Conservation (phyloP, 371 early-diverging fungal species). For the Mycotypha africana region DNA sequence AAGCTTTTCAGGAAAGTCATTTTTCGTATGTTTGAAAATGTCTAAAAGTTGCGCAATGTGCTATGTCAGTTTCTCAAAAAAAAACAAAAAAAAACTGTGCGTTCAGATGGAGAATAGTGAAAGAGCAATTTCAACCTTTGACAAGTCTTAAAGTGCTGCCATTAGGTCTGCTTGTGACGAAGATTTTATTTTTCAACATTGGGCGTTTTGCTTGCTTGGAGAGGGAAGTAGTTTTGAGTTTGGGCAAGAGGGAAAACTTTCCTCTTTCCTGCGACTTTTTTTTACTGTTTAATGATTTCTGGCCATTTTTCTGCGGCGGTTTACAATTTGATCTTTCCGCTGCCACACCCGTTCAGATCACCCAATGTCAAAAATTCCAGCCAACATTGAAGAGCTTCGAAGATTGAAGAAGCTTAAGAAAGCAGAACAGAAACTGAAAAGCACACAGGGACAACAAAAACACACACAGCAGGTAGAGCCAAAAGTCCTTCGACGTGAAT, state of each 20-base stretch:
- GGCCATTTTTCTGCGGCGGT: too few relatives aligned
- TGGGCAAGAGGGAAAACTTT: too few relatives aligned
- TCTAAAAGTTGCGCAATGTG: constrained; percentile 16
- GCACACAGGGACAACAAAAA: background rate
- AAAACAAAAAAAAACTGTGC: too few relatives aligned
- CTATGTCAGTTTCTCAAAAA: too few relatives aligned
- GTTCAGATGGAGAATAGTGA: too few relatives aligned
- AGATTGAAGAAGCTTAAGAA: constrained; percentile 14
- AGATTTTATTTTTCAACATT: constrained; percentile 48
- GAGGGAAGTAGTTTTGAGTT: too few relatives aligned
- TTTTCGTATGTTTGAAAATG: constrained; percentile 20
- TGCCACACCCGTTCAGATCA: too few relatives aligned
- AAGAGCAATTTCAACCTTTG: constrained; percentile 50
- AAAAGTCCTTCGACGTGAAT: constrained; percentile 16
- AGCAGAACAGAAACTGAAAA: constrained; percentile 9
- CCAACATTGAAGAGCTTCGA: constrained; percentile 7
- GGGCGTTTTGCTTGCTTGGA: too few relatives aligned
- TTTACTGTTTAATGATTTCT: too few relatives aligned
- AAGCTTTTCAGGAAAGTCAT: constrained; percentile 14
- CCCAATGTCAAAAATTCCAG: too few relatives aligned
- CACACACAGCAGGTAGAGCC: background rate
- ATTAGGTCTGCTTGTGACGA: constrained; percentile 48
- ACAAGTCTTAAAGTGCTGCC: constrained; percentile 45
- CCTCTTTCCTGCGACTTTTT: too few relatives aligned
- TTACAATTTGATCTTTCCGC: too few relatives aligned